Conservation (phyloP, 768 basidiomycete species). For the Agaricus subrufescens region DNA sequence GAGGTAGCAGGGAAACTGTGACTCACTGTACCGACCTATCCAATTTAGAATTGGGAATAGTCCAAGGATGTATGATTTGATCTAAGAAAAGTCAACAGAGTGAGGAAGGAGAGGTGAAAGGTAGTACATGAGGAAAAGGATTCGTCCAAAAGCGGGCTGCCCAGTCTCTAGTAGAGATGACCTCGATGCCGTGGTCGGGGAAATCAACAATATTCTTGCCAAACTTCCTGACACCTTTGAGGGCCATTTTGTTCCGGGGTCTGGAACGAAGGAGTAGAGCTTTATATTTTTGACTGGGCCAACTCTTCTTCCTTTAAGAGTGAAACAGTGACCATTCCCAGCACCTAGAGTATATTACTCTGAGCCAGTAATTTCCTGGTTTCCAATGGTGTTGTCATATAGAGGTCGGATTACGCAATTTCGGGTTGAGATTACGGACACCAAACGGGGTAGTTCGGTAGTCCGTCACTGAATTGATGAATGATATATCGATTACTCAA, state of each 20-base stretch:
- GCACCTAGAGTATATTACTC: too few species aligned
- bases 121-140: conserved; percentile 49
- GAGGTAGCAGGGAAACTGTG: neutral
- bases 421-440: too few species aligned
- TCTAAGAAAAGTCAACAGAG: conserved; percentile 30
- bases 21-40: conserved; percentile 83
- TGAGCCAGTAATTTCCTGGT: neutral
- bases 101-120: neutral
- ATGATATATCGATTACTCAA: too few species aligned
- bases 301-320: neutral
- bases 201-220: conserved; percentile 58
- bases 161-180: conserved; percentile 59
- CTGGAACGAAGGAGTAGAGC: neutral
- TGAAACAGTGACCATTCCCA: too few species aligned
- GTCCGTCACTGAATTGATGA: too few species aligned
- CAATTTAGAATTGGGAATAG: conserved; percentile 86
- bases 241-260: conserved; percentile 12
- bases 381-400: conserved; percentile 8
- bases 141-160: conserved; percentile 32
- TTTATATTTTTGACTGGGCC: neutral
- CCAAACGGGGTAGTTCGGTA: too few species aligned
- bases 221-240: conserved; percentile 33
- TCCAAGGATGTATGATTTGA: conserved; percentile 55
- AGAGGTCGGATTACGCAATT: conserved; percentile 6
- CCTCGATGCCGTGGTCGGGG: conserved; percentile 54